phyloP scores from a whole-genome alignment of 1,284 basidiomycete species.

The Cutaneotrichosporon mucoides region DNA sequence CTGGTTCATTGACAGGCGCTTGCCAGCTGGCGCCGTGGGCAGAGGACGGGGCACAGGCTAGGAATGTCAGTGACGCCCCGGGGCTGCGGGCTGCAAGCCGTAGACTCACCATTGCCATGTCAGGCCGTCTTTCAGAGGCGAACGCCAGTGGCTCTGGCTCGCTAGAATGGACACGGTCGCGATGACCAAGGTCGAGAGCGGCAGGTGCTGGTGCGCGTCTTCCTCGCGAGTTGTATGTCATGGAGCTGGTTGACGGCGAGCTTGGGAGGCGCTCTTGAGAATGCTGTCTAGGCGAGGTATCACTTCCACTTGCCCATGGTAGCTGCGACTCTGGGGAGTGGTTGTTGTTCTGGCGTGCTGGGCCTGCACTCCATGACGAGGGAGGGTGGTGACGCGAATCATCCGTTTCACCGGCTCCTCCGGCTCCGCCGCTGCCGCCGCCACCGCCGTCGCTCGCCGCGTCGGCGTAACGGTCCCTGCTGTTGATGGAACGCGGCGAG shows the following conservation, averaged over 20 bases:
- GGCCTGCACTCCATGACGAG: background rate
- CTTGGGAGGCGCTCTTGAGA: slow-evolving; percentile 16
- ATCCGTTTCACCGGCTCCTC: background rate
- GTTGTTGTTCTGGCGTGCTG: background rate
- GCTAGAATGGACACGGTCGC: background rate
- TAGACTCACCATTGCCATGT: slow-evolving; percentile 11
- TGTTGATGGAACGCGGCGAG: slow-evolving; percentile 3
- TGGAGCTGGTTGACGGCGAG: slow-evolving; percentile 22
- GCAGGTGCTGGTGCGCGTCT: slow-evolving; percentile 10
- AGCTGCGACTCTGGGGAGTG: background rate
- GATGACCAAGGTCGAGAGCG: slow-evolving; percentile 8
- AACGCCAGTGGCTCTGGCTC: slow-evolving; percentile 1
- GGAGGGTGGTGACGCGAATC: slow-evolving; percentile 1
- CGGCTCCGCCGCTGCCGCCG: background rate
- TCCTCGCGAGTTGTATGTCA: slow-evolving; percentile 13
- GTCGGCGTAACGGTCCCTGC: slow-evolving; percentile 2
- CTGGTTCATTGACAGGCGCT: background rate
- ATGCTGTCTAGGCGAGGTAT: background rate
- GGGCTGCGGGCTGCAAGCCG: background rate
- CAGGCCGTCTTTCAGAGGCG: background rate
- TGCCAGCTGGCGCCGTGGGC: background rate
- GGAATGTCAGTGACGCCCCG: background rate
- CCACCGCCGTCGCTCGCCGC: background rate
- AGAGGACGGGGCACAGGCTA: slow-evolving; percentile 8
- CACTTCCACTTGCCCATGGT: background rate